phyloP scores from a whole-genome alignment of 768 basidiomycete species.

The Naganishia friedmannii region DNA sequence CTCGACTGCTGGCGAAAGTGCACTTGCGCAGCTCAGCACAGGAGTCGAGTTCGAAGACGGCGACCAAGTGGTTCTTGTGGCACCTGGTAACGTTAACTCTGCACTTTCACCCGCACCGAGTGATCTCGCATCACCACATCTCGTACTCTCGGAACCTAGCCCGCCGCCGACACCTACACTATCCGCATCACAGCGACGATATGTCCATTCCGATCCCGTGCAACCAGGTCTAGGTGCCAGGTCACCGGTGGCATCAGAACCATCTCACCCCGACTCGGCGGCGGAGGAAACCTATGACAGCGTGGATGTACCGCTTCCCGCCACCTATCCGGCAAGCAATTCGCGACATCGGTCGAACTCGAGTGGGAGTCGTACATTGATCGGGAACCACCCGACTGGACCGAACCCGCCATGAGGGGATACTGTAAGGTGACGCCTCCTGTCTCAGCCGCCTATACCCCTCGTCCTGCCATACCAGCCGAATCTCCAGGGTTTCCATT shows the following conservation, averaged over 20 bases:
- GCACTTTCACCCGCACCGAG: background rate
- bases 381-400: background rate
- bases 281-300: background rate
- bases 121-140: background rate
- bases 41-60: background rate
- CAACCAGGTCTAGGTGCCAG: background rate
- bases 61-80: background rate
- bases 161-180: background rate
- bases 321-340: background rate
- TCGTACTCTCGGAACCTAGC: background rate
- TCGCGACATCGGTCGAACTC: constrained; percentile 7
- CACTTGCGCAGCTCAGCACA: background rate
- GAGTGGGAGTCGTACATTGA: background rate
- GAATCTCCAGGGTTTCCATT: background rate
- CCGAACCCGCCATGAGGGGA: background rate
- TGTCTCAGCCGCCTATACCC: too few relatives aligned
- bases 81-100: background rate
- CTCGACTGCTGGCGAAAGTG: background rate
- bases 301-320: background rate
- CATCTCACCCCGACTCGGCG: background rate
- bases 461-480: background rate
- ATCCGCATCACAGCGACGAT: background rate
- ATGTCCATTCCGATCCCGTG: background rate
- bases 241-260: background rate
- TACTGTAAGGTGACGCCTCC: background rate